These are phyloP conservation scores for Tetradesmus obliquus DNA, from an alignment of 139 green algal species.

Conservation along the genomic window DNA sequence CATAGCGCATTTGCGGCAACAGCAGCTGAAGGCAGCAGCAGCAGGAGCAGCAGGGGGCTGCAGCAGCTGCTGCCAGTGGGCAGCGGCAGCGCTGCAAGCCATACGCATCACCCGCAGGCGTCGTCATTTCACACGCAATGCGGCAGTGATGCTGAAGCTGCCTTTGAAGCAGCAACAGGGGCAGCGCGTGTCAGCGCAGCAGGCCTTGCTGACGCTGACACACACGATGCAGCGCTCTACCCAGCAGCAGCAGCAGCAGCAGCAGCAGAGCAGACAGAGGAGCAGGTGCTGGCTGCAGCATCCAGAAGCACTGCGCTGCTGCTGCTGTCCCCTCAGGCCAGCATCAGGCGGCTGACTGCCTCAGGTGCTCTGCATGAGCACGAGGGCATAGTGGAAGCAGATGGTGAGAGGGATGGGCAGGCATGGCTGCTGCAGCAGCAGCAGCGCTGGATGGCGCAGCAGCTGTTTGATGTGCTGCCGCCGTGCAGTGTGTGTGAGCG, in stretches of 20 bases:
- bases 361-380: background rate
- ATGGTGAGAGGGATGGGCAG: background rate
- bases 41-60: background rate
- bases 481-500: conserved; percentile 3
- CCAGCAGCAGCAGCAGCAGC: conserved; percentile 23
- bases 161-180: background rate
- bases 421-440: conserved; percentile 15
- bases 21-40: conserved; percentile 13
- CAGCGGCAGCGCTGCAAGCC: background rate
- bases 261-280: background rate
- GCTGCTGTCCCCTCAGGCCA: background rate
- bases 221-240: background rate
- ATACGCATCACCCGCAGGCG: background rate
- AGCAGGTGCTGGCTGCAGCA: background rate
- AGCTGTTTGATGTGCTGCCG: conserved; percentile 29
- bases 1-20: background rate
- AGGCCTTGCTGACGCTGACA: background rate
- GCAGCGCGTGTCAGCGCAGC: background rate
- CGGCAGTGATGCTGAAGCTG: background rate
- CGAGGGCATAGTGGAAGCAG: conserved; percentile 13
- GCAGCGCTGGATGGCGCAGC: conserved; percentile 37
- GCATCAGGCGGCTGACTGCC: background rate
- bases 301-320: background rate
- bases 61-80: background rate
- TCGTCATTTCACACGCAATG: background rate